Evolutionary conservation across 768 basidiomycete genomes (phyloP).

Genomic region (Myochromella boudieri): DNA sequence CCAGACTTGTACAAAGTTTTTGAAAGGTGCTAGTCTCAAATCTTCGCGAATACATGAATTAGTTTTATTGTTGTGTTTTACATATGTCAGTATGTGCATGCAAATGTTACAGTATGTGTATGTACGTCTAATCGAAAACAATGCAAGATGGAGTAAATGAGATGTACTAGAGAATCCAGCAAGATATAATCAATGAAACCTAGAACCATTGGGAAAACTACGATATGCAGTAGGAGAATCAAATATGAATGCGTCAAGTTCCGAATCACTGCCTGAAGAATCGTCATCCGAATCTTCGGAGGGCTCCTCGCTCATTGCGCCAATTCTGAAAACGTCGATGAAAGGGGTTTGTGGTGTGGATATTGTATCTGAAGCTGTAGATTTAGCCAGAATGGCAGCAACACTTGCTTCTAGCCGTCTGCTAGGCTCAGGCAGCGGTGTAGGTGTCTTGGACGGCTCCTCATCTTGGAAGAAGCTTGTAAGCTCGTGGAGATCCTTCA

Average conservation of each 20-base stretch:
- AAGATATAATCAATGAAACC: constrained; percentile 36
- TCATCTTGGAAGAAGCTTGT: constrained; percentile 71
- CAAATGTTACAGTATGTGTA: constrained; percentile 20
- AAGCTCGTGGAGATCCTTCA: constrained; percentile 75
- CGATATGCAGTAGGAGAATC: constrained; percentile 51
- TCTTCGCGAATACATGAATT: constrained; percentile 8
- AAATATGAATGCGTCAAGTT: constrained; percentile 62
- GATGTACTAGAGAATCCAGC: too few relatives aligned
- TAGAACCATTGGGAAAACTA: constrained; percentile 46
- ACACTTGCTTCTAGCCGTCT: constrained; percentile 73
- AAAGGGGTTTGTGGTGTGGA: constrained; percentile 76
- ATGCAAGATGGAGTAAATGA: constrained; percentile 11
- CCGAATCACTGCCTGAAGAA: constrained; percentile 51
- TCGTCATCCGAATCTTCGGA: constrained; percentile 45
- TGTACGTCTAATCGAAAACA: constrained; percentile 17
- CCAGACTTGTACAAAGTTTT: constrained; percentile 95
- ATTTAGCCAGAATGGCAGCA: constrained; percentile 81
- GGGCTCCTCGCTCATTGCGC: constrained; percentile 27
- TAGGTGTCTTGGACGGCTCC: constrained; percentile 27
- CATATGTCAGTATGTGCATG: constrained; percentile 17
- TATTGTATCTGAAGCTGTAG: constrained; percentile 51
- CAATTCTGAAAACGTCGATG: constrained; percentile 71
- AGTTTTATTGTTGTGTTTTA: constrained; percentile 14
- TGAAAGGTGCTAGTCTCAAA: constrained; percentile 70
- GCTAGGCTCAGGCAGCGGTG: constrained; percentile 45